These are phyloP conservation scores for Globisporangium emineosum DNA, from an alignment of 352 stramenopile genomes.

Conservation along the genomic window DNA sequence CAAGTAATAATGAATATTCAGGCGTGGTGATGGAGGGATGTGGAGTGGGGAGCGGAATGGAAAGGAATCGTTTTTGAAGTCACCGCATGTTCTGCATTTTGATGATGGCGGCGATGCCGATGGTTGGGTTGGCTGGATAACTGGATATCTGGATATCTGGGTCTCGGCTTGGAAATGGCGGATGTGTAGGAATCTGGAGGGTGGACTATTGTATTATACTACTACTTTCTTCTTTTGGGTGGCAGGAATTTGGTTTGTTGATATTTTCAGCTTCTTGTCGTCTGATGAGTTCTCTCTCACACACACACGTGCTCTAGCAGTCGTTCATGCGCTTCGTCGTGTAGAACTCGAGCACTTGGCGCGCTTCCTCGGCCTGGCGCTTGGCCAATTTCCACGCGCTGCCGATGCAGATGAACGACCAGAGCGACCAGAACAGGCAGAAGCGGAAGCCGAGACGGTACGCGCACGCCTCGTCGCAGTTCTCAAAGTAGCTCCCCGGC, in stretches of 20 bases:
- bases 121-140: not conserved
- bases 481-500: slow-evolving; percentile 61
- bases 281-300: no score
- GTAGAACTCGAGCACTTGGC: slow-evolving; percentile 60
- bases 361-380: slow-evolving; percentile 49
- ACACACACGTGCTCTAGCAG: not conserved
- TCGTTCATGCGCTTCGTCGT: slow-evolving; percentile 20
- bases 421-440: slow-evolving; percentile 78
- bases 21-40: not conserved
- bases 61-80: not conserved
- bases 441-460: slow-evolving; percentile 82
- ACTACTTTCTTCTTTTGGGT: slow-evolving; percentile 8
- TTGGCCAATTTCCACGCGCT: slow-evolving; percentile 51
- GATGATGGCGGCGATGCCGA: slow-evolving; percentile 1
- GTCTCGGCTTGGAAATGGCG: not conserved
- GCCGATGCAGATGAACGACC: slow-evolving; percentile 73
- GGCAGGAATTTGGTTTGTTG: slow-evolving; percentile 3
- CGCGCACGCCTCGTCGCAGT: slow-evolving; percentile 75
- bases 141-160: not conserved
- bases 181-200: not conserved
- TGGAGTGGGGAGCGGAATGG: not conserved
- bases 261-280: not conserved
- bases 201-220: slow-evolving; percentile 10
- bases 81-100: slow-evolving; percentile 11
- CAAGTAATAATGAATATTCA: slow-evolving; percentile 15